A percentile compares a stretch with the other conserved stretches of the same genome.
Conservation (phyloP, 371 early-diverging fungal species). For the Mucor irregularis region DNA sequence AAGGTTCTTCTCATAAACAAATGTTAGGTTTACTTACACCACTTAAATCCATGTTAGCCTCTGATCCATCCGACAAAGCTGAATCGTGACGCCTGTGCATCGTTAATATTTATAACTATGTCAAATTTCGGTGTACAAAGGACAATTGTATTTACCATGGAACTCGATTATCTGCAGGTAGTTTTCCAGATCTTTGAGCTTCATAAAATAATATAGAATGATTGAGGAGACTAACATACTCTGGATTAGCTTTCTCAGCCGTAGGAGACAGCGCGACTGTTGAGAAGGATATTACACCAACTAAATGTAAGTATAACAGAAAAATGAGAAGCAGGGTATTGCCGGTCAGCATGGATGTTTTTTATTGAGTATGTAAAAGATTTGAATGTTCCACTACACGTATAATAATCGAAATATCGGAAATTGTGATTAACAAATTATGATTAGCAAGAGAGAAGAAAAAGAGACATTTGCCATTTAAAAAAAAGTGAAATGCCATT, state of each 20-base stretch:
- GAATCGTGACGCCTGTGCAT: slow-evolving; percentile 59
- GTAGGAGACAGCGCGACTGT: not conserved
- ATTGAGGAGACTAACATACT: slow-evolving; percentile 26
- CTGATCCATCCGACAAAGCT: slow-evolving; percentile 48
- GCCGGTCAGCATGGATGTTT: too few relatives aligned
- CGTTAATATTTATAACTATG: not conserved
- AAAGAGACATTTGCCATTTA: too few relatives aligned
- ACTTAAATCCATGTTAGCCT: slow-evolving; percentile 43
- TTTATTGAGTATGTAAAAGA: too few relatives aligned
- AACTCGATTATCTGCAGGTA: slow-evolving; percentile 49
- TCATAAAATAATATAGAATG: slow-evolving; percentile 57
- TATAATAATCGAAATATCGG: too few relatives aligned
- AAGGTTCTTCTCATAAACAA: too few relatives aligned
- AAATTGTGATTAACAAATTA: too few relatives aligned
- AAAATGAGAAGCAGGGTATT: too few relatives aligned
- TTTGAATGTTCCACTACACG: too few relatives aligned
- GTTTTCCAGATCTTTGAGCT: slow-evolving; percentile 55
- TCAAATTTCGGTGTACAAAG: not conserved
- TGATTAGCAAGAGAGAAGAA: too few relatives aligned
- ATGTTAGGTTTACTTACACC: slow-evolving; percentile 41
- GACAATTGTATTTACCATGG: slow-evolving; percentile 31
- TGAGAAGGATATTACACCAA: not conserved
- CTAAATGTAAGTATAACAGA: not conserved
- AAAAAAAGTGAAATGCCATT: too few relatives aligned
- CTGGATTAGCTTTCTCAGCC: slow-evolving; percentile 8